Percentiles rank a stretch among this genome's conserved stretches.
phyloP scores from a whole-genome alignment of 192 early-diverging fungal genomes.

The Spizellomyces punctatus region DNA sequence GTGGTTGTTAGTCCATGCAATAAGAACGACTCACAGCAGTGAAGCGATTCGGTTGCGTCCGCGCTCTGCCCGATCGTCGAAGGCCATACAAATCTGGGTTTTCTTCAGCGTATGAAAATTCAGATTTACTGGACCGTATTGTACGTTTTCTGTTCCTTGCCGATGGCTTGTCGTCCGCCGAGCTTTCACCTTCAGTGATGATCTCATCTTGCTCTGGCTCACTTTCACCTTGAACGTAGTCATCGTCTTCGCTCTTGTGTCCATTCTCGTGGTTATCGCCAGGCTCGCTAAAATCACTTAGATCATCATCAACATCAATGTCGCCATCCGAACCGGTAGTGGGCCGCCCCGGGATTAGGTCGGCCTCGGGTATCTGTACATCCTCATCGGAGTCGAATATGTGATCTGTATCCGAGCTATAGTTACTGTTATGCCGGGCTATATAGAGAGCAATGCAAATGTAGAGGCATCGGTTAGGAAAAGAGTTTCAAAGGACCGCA shows the following conservation, averaged over 20 bases:
- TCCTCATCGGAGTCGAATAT: conserved; percentile 20
- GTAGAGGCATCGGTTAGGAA: too few relatives aligned
- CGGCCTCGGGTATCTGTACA: not conserved
- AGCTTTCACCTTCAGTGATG: conserved; percentile 1
- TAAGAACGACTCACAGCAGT: not conserved
- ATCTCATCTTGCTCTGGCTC: conserved; percentile 25
- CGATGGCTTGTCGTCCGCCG: conserved; percentile 4
- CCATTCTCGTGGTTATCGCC: not conserved
- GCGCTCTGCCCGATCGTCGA: conserved; percentile 25
- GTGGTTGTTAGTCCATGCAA: too few relatives aligned
- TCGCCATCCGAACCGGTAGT: not conserved
- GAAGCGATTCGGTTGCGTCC: conserved; percentile 11
- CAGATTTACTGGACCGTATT: not conserved
- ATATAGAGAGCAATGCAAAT: too few relatives aligned
- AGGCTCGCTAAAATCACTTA: not conserved
- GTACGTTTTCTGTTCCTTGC: not conserved
- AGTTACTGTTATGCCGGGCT: not conserved
- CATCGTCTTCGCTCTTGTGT: conserved; percentile 6
- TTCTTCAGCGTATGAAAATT: conserved; percentile 21
- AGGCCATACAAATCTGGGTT: conserved; percentile 33
- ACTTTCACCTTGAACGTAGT: conserved; percentile 8
- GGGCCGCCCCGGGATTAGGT: not conserved
- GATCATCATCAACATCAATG: conserved; percentile 4
- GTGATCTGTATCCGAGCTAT: conserved; percentile 19
- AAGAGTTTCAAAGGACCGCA: too few relatives aligned